Conservation (phyloP, 2,329 filamentous ascomycete species). For the Xylaria sp. region DNA sequence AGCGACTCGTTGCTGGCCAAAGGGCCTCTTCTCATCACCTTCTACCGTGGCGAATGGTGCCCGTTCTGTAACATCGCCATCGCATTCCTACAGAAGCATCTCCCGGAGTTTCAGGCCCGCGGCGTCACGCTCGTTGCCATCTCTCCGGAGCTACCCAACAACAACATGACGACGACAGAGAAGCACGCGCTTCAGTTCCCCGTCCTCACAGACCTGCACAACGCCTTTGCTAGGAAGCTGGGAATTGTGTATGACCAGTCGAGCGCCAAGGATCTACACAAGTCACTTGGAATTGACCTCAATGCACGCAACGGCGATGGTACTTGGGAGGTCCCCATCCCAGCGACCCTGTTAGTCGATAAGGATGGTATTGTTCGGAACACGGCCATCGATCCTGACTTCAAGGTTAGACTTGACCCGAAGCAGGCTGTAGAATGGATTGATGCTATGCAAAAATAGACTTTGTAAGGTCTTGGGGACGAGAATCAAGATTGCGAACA, state of each 20-base stretch:
- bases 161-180: conserved; percentile 51
- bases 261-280: conserved; percentile 40
- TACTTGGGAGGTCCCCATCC: conserved; percentile 52
- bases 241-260: conserved; percentile 49
- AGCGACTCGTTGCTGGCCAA: conserved; percentile 46
- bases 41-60: conserved; percentile 60
- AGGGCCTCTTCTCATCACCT: conserved; percentile 54
- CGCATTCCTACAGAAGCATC: conserved; percentile 50
- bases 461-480: neutral
- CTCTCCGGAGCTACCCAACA: conserved; percentile 55
- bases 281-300: conserved; percentile 48
- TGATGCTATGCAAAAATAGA: conserved; percentile 38
- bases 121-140: conserved; percentile 56
- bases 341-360: conserved; percentile 54
- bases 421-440: conserved; percentile 50
- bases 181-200: conserved; percentile 55
- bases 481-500: neutral
- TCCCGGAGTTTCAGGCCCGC: conserved; percentile 50
- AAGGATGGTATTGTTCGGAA: conserved; percentile 46
- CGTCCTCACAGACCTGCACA: conserved; percentile 52
- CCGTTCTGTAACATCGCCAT: conserved; percentile 58
- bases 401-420: conserved; percentile 52
- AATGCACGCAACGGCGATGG: conserved; percentile 52
- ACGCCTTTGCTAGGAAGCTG: conserved; percentile 50
- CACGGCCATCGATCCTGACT: conserved; percentile 52